These are phyloP conservation scores for Bertia moriformis DNA, from an alignment of 2,329 filamentous ascomycete genomes.

Conservation along the genomic window DNA sequence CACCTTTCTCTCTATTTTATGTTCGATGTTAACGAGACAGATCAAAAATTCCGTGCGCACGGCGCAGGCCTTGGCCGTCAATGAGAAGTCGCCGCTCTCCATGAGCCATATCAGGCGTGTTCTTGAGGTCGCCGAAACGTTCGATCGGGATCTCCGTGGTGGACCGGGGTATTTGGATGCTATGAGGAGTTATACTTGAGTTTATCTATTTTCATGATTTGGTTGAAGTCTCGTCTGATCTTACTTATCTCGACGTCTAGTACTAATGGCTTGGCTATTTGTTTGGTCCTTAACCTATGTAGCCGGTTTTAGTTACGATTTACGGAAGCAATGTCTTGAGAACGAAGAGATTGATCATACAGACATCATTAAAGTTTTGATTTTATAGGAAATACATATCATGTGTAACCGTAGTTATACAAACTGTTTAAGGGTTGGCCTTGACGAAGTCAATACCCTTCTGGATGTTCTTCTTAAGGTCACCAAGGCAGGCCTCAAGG, in stretches of 20 bases:
- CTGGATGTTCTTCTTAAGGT: slow-evolving; percentile 27
- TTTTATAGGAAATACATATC: slow-evolving; percentile 1
- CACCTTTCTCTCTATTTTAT: background rate
- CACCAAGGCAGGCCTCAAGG: slow-evolving; percentile 48
- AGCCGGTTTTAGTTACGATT: no score
- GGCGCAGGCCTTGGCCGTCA: slow-evolving; percentile 43
- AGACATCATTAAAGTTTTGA: background rate
- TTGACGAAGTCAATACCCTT: slow-evolving; percentile 1
- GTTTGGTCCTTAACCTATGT: no score
- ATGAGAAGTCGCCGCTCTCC: slow-evolving; percentile 33
- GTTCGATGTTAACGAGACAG: no score
- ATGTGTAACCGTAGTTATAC: background rate
- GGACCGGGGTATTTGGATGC: background rate
- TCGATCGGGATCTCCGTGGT: background rate
- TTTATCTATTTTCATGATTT: slow-evolving; percentile 3
- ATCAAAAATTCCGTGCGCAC: slow-evolving; percentile 53
- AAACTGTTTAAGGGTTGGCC: background rate
- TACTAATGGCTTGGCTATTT: no score
- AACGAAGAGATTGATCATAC: no score
- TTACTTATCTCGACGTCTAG: no score
- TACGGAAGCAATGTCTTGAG: no score
- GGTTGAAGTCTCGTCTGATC: no score
- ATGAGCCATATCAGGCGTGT: slow-evolving; percentile 47
- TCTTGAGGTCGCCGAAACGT: slow-evolving; percentile 37
- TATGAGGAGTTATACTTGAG: slow-evolving; percentile 1